Base-by-base conservation (phyloP, 352 stramenopile genomes). In the Phytophthora fragariaefolia region DNA sequence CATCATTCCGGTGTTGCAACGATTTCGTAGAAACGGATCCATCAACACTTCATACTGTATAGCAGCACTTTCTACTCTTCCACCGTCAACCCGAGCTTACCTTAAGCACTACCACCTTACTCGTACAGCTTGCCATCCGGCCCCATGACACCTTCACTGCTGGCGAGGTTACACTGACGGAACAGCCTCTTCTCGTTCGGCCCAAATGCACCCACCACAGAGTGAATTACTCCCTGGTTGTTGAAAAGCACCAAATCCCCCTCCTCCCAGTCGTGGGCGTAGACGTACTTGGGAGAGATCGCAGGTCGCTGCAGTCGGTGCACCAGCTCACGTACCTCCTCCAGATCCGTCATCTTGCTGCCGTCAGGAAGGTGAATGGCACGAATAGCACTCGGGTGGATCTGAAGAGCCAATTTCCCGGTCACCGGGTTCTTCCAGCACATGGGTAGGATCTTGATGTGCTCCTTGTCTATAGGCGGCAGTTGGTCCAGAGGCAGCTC, bases 231-330 rank as follows among this genome's bases (percentile, higher is more conserved):
- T 13, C 68, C 68, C 26, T 76, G 68, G 28, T 75, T 75, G 51
- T 75, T 75, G 46, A 75, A 76, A 2, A 76, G 32, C 40, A 76
- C 68, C 46, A 76, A 18, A 30, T 76, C 68, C 3, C 68, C 68
- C 47, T 76, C 68, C 36, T 76, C 68, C 68, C 68, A 76, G 32
- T 76, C 63, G 51, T 76, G 68, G 0, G 68, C 36, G 53, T 76
- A 76, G 15, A 76, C 51, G n/a, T 59, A 72, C 63, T 72, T 51
- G 2, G 68, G 63, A 4, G 68, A 51, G 23, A 76, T 76, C 9
- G 63, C 68, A n/a, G 68, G 68, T 22, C 63, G 68, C 18, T 76
- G 68, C 45, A 76, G 46, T 6, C 68, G 57, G 24, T 76, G 47
- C 23, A 76, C 68, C 24, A 76, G 15, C 40, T 72, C 52, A 12